These are phyloP conservation scores for Lachnellula arida DNA, from an alignment of 2,329 filamentous ascomycete species.

Conservation along the genomic window DNA sequence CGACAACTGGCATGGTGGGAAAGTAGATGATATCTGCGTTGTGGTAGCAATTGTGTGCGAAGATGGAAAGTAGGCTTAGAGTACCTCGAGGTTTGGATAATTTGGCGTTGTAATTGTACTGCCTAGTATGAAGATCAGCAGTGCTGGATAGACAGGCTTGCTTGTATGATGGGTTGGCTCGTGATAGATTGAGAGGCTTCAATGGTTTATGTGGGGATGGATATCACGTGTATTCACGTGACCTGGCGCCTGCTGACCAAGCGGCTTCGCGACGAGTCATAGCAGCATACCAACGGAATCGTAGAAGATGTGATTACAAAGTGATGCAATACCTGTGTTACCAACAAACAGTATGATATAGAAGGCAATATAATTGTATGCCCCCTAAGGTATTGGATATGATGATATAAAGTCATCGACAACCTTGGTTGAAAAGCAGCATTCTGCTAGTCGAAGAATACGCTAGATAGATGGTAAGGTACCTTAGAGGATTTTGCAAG, in stretches of 20 bases:
- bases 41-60: conserved; percentile 75
- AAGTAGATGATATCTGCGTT: conserved; percentile 92
- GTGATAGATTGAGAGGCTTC: conserved; percentile 6
- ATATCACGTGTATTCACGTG: too few relatives aligned
- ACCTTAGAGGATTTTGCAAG: too few relatives aligned
- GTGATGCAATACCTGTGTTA: too few relatives aligned
- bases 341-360: neutral
- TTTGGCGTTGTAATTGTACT: neutral
- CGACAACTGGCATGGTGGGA: conserved; percentile 86
- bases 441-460: too few relatives aligned
- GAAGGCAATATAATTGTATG: neutral
- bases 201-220: neutral
- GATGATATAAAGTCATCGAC: neutral
- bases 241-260: too few relatives aligned
- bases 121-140: neutral
- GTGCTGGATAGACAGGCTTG: neutral
- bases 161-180: neutral
- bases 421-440: neutral
- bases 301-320: too few relatives aligned
- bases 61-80: conserved; percentile 35
- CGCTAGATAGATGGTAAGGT: too few relatives aligned
- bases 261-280: too few relatives aligned
- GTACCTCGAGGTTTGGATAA: neutral
- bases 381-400: neutral
- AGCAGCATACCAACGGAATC: too few relatives aligned